phyloP scores from a whole-genome alignment of 2,329 filamentous ascomycete genomes.

The Colletotrichum sp. region DNA sequence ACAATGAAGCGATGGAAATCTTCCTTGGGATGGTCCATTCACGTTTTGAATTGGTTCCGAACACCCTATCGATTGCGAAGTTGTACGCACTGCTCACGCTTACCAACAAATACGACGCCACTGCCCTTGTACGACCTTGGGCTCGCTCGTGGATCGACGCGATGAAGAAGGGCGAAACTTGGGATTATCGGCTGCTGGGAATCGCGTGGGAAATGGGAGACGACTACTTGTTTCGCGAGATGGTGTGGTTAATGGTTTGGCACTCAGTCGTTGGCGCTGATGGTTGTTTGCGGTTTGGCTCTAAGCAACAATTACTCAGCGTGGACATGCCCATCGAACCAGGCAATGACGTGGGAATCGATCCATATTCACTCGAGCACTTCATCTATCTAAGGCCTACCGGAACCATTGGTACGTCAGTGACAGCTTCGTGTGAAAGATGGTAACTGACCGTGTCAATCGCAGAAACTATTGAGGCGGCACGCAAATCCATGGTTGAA shows the following conservation, averaged over 20 bases:
- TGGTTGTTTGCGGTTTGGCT: background rate
- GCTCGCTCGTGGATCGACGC: background rate
- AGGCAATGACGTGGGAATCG: too few species aligned
- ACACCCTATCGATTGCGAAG: too few species aligned
- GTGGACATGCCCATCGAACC: too few species aligned
- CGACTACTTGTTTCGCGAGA: background rate
- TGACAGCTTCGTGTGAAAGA: too few species aligned
- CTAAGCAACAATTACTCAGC: too few species aligned
- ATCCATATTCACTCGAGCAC: too few species aligned
- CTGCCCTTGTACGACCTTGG: background rate
- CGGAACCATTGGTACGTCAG: too few species aligned
- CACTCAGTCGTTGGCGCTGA: background rate
- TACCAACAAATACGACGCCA: background rate
- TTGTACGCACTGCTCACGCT: background rate
- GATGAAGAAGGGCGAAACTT: background rate
- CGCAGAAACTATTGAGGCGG: background rate
- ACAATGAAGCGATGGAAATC: background rate
- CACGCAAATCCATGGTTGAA: background rate
- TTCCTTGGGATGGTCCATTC: too few species aligned
- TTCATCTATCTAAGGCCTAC: too few species aligned
- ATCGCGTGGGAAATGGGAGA: background rate
- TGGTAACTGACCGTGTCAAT: background rate
- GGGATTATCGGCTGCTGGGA: background rate
- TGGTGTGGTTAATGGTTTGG: background rate
- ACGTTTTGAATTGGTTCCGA: too few species aligned